These are phyloP conservation scores for Apiospora marii DNA, from an alignment of 2,329 filamentous ascomycete species.

Conservation along the genomic window DNA sequence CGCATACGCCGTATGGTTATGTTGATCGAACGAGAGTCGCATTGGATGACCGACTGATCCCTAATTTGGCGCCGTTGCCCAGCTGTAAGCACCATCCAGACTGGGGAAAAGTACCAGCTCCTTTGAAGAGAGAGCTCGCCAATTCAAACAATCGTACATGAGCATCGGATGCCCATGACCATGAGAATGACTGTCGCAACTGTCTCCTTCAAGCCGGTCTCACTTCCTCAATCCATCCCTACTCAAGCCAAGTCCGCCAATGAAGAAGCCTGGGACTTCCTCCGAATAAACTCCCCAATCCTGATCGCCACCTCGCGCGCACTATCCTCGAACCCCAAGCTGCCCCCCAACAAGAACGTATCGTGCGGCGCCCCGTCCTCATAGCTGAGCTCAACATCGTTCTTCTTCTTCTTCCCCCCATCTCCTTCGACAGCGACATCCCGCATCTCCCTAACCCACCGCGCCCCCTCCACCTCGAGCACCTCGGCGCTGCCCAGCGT, in stretches of 20 bases:
- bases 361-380: constrained; percentile 54
- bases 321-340: constrained; percentile 51
- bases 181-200: no score
- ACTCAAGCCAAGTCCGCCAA: neutral
- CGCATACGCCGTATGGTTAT: no score
- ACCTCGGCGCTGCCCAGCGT: constrained; percentile 38
- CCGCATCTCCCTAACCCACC: constrained; percentile 63
- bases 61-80: no score
- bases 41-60: no score
- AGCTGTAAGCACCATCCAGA: no score
- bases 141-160: no score
- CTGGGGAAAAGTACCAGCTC: no score
- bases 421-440: neutral
- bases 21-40: no score
- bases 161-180: no score
- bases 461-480: constrained; percentile 51
- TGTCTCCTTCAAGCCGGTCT: no score
- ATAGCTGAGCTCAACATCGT: constrained; percentile 46
- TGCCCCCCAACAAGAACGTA: constrained; percentile 48
- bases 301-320: constrained; percentile 33
- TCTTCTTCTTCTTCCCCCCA: constrained; percentile 25
- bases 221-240: neutral
- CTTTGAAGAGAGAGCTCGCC: no score
- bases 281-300: constrained; percentile 36
- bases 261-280: neutral